phyloP scores from a whole-genome alignment of 2,329 filamentous ascomycete species.

The Neonectria faginata region DNA sequence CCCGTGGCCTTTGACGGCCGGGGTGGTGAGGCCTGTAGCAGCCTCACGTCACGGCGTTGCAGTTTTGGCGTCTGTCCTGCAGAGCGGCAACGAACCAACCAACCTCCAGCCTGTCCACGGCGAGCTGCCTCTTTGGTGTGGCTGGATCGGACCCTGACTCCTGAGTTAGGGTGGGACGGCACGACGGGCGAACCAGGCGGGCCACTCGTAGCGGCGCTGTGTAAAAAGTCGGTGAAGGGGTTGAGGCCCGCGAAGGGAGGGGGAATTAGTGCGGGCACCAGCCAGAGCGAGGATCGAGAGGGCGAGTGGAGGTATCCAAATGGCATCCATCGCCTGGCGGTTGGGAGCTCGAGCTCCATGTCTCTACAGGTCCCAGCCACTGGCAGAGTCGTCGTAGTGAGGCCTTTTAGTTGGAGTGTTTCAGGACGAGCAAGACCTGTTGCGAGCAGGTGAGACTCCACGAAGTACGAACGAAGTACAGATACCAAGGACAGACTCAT shows the following conservation, averaged over 20 bases:
- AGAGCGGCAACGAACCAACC: constrained; percentile 37
- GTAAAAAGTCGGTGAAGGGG: constrained; percentile 50
- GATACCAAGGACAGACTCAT: no score
- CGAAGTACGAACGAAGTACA: neutral
- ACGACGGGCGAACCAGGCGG: constrained; percentile 37
- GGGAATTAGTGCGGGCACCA: constrained; percentile 39
- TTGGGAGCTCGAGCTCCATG: constrained; percentile 23
- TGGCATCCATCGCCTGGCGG: constrained; percentile 26
- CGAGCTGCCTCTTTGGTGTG: constrained; percentile 29
- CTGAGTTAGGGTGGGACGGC: constrained; percentile 42
- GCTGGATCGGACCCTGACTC: constrained; percentile 45
- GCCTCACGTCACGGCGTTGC: constrained; percentile 24
- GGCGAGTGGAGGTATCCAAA: constrained; percentile 36
- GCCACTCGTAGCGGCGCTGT: constrained; percentile 41
- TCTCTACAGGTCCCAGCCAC: constrained; percentile 13
- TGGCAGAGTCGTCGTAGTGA: constrained; percentile 23
- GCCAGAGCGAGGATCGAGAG: constrained; percentile 32
- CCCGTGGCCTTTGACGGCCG: constrained; percentile 10
- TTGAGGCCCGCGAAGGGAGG: constrained; percentile 36
- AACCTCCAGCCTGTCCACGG: constrained; percentile 34
- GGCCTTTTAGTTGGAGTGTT: constrained; percentile 31
- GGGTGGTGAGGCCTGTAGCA: constrained; percentile 9
- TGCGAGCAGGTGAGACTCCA: constrained; percentile 4
- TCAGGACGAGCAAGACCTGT: constrained; percentile 23
- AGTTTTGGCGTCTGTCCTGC: constrained; percentile 28